Evolutionary conservation across 2,329 filamentous ascomycete species (phyloP), one percentile per base, ranked within the genome.

Genomic region (Hansfordia pulvinata): DNA sequence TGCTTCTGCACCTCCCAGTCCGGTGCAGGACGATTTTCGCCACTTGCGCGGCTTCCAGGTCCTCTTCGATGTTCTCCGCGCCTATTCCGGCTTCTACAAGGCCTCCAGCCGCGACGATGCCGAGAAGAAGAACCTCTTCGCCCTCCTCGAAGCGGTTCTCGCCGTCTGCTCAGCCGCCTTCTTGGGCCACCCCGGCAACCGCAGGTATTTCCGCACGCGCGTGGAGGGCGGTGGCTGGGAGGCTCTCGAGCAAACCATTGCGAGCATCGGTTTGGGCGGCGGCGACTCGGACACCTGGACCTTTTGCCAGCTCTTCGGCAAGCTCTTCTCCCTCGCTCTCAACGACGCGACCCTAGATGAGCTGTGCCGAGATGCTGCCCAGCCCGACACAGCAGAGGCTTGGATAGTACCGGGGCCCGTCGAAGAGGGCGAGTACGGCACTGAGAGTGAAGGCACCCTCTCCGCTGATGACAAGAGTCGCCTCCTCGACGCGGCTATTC

Each of bases 151-250:
- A 42, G 66, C 66, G 7, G 65, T 79, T n/a, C 58, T 90, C 20
- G 72, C 72, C 17, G 70, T 90, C 10, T 56, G 96, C 16, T 76
- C 80, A 2, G 76, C 78, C 25, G 74, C 75, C 10, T 66, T 98
- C 37, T 69, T 73, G 28, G 73, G 74, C 23, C 85, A 96, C 50
- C 65, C 77, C 24, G 88, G 86, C 12, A 98, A 96, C 53, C 70
- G 77, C 43, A 72, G 81, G 39, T 94, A 88, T 56, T 96, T 96
- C 48, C 69, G 73, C 31, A 76, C 74, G 38, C 66, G 73, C 37
- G 72, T 92, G 17, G 69, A 81, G 31, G 75, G 71, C 13, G 80
- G 76, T 30, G 85, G 88, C 4, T 93, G 84, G 76, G 64, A 74
- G 36, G 69, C 74, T 6, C 50, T 94, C 29, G 76, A 90, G 43